These are phyloP conservation scores for Chloris gayana DNA, from an alignment of 176 grass and related monocot genomes.

Conservation along the genomic window DNA sequence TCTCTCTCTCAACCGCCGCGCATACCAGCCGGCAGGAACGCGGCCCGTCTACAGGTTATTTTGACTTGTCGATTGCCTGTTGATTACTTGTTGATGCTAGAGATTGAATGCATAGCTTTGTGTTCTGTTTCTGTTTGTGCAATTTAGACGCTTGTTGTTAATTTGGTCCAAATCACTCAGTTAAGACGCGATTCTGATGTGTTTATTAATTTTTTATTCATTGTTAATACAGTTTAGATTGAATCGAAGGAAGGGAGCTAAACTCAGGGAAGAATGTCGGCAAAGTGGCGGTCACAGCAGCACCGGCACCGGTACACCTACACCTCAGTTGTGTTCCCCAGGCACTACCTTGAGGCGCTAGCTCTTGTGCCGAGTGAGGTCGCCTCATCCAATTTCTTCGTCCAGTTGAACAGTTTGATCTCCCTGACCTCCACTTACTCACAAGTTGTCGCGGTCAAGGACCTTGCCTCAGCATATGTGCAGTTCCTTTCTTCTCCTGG, in stretches of 20 bases:
- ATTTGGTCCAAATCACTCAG: neutral
- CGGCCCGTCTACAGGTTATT: slow-evolving; percentile 1
- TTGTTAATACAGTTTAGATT: slow-evolving; percentile 26
- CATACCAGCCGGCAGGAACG: neutral
- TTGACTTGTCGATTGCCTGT: neutral
- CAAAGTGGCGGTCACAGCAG: slow-evolving; percentile 92
- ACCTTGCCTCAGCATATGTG: slow-evolving; percentile 66
- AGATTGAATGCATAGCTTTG: neutral
- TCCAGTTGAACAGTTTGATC: slow-evolving; percentile 69
- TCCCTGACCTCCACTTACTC: slow-evolving; percentile 82
- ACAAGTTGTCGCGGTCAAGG: slow-evolving; percentile 68
- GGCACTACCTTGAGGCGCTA: slow-evolving; percentile 61
- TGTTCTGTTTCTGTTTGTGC: neutral
- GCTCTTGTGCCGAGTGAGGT: slow-evolving; percentile 41
- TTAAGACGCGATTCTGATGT: neutral
- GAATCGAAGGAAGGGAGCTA: slow-evolving; percentile 25
- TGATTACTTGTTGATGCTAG: neutral
- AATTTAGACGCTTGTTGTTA: neutral
- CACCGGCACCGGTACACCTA: slow-evolving; percentile 91
- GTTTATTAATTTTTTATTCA: neutral
- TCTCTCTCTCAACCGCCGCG: neutral
- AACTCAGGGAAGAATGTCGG: slow-evolving; percentile 56
- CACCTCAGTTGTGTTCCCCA: slow-evolving; percentile 81
- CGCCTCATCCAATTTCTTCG: slow-evolving; percentile 54
- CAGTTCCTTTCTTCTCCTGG: slow-evolving; percentile 56